Percentiles rank a stretch among this genome's conserved stretches.
These are phyloP conservation scores for Pythium rishiriense DNA, from an alignment of 352 stramenopile species.

Conservation along the genomic window DNA sequence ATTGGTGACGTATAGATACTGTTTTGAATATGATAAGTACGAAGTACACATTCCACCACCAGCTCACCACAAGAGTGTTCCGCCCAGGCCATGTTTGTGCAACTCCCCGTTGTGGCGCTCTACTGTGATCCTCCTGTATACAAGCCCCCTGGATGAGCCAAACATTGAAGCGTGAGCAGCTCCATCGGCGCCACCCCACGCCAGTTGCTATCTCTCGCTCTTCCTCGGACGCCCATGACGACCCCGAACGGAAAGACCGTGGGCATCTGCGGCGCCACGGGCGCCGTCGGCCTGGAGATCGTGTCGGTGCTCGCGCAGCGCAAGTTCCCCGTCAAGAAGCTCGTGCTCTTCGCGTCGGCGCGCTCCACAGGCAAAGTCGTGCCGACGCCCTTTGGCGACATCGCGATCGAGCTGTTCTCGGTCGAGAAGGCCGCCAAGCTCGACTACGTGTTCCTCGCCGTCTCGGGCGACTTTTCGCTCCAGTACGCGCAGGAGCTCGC, in stretches of 20 bases:
- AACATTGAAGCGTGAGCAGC: slow-evolving; percentile 23
- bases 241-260: slow-evolving; percentile 64
- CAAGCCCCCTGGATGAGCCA: neutral
- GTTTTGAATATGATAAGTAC: slow-evolving; percentile 3
- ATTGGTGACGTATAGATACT: slow-evolving; percentile 9
- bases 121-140: slow-evolving; percentile 12
- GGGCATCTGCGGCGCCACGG: slow-evolving; percentile 84
- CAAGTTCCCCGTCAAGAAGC: slow-evolving; percentile 89
- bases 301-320: slow-evolving; percentile 84
- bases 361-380: slow-evolving; percentile 92
- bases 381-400: slow-evolving; percentile 87
- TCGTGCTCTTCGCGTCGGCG: slow-evolving; percentile 95
- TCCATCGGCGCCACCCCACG: neutral
- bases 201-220: neutral
- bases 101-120: slow-evolving; percentile 1
- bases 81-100: slow-evolving; percentile 26
- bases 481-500: slow-evolving; percentile 94
- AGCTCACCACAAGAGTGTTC: slow-evolving; percentile 24
- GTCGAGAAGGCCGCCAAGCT: slow-evolving; percentile 91
- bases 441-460: slow-evolving; percentile 97
- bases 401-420: slow-evolving; percentile 95
- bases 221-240: slow-evolving; percentile 34
- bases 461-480: slow-evolving; percentile 96
- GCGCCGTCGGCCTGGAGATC: slow-evolving; percentile 97
- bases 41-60: slow-evolving; percentile 3